Evolutionary conservation across 2,329 filamentous ascomycete genomes (phyloP), one percentile per base, ranked within the genome.

Genomic region (Penicillium capsulatum): DNA sequence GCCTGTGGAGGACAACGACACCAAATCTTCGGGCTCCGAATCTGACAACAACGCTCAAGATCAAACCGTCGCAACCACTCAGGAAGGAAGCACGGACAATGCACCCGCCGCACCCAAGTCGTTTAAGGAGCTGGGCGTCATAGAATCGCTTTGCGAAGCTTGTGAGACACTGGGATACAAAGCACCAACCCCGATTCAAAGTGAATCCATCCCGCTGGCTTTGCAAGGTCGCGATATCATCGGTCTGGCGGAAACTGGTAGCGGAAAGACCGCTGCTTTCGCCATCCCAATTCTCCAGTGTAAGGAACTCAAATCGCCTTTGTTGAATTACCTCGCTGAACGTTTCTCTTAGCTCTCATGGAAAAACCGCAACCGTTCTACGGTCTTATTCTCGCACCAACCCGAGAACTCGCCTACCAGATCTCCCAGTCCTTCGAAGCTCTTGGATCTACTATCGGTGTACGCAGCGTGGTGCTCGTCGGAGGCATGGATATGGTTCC

Each of bases 401-500:
- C 92, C 3, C 83, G 92, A 61, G 92, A 98, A 71, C 67, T 98
- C 40, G 92, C 92, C 2, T 85, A 86, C 44, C 92, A 98, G 64
- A 97, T 96, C 50, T 83, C 84, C 3, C 79, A 94, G 60, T 76
- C 85, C 2, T 91, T 96, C 53, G 90, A 96, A 60, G 86, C 86
- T 0, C 76, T 98, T 1, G 90, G 91, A 4, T 82, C 86, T 7
- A 73, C 89, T 17, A 96, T 98, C 53, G 84, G 82, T n/a, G 84
- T 97, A 26, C 81, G 88, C 57, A 88, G 82, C 57, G 83, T 86
- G 5, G 83, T 91, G 11, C 81, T 98, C 30, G 86, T 97, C 1
- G 92, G 92, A 55, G 92, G 92, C 30, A 82, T 97, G 74, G 91
- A 97, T 51, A 96, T 96, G 87, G 86, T 96, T 1, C 79, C 86